Base-by-base conservation (phyloP, 192 early-diverging fungal species). In the Linnemannia zychae region DNA sequence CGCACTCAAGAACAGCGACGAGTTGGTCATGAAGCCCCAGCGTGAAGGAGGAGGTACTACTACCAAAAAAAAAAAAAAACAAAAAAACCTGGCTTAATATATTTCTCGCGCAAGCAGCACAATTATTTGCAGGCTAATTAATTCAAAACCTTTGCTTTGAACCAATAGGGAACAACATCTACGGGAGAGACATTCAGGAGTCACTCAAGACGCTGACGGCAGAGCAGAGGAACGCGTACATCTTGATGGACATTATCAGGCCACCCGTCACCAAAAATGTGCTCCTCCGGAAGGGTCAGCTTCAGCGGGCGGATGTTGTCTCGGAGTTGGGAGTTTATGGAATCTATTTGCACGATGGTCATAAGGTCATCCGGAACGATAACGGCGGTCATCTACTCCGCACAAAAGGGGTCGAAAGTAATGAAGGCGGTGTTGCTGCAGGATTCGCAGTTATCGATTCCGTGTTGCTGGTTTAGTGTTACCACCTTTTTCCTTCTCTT, bases 311-410 rank as follows among this genome's bases (percentile, higher is more conserved):
- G 4, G 92, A 95, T 47, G 96, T 97, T 3, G 92, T 98, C 12
- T 97, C 96, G 71, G 98, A 99, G 86, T 87, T 99, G 34, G 98
- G 98, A 1, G 94, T 99, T 17, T 99, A 97, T 86, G 98, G 98
- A 1, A 89, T 96, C 31, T 99, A 94, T 91, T 86, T 99, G 38
- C 76, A 84, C 50, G 91, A 95, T 46, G 92, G 89, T 9, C 38
- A 82, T 28, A 80, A 88, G 4, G 90, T 91, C 28, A 75, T 95
- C 34, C 60, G 96, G 34, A 99, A 99, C 84, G 88, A 95, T 75
- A 84, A 80, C 36, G 96, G 92, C 16, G 98, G 98, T 1, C 96
- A 99, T 90, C 90, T 99, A 71, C 88, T 99, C 63, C 94, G 98
- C 71, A 98, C 98, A 28, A 99, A 99, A 84, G 91, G 91, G 0